Base-by-base conservation (phyloP, 305 asterid genomes). In the Fraxinus floribunda region DNA sequence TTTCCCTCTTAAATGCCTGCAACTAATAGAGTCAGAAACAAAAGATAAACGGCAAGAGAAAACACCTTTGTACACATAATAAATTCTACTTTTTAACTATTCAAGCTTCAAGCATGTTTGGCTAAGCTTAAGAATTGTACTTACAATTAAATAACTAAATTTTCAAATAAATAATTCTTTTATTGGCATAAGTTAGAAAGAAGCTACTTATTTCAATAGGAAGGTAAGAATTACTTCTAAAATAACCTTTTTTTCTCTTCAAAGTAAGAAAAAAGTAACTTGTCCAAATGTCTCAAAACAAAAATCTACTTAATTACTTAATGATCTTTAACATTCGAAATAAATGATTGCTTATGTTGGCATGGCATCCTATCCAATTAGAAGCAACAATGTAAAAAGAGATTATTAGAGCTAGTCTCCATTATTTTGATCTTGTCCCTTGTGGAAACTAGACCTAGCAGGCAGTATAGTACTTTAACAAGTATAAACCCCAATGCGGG, bases 1-100 rank as follows among this genome's bases (percentile, higher is more conserved):
- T 93, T 86, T 95, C 98, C 90, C 88, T 89, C 87, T 92, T 93
- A 89, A 89, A 91, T 77, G 85, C 98, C 98, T 95, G 83, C 80
- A 66, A 77, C 64, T 20, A 84, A 11, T 60, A 57, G 35, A 74
- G 52, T 46, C 11, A 8, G 15, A 75, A 80, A 62, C 10, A 39
- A n/a, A 68, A 11, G 39, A 13, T 29, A 29, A 68, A 29, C 20
- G 20, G 16, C 7, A 68, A 68, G 75, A 13, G 7, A 29, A 29
- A 6, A 29, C 34, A 2, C 34, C 18, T 13, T 9, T 11, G 75
- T 24, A 29, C 38, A 68, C 16, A 5, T 4, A 68, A 68, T 79
- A n/a, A 79, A 26, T 66, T n/a, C 44, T 68, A 0, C 3, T 68
- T 68, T 68, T 68, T 29, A 66, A 68, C 16, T 3, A 11, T 26